These are phyloP conservation scores for Rhinocladiella mackenziei DNA, from an alignment of 2,329 filamentous ascomycete species.

Conservation along the genomic window DNA sequence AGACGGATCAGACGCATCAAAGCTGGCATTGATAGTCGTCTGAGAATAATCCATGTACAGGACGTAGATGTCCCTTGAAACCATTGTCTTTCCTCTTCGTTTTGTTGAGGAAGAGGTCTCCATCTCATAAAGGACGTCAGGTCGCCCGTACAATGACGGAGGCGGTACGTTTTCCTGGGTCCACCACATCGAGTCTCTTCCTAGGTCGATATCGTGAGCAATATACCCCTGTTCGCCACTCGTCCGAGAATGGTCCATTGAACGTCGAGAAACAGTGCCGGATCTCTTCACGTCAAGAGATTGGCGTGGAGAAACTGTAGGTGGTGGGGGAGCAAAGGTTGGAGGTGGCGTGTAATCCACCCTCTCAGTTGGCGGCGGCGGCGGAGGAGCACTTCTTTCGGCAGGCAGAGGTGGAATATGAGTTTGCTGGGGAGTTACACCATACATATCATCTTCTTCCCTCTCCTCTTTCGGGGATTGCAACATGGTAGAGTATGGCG, in stretches of 20 bases:
- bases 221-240: constrained; percentile 78
- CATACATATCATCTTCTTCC: constrained; percentile 47
- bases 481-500: constrained; percentile 26
- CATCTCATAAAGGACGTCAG: constrained; percentile 76
- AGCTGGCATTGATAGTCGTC: constrained; percentile 77
- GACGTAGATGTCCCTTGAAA: constrained; percentile 80
- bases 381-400: constrained; percentile 32
- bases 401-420: constrained; percentile 36
- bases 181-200: constrained; percentile 77
- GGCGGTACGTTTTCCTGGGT: constrained; percentile 73
- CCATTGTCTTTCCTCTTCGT: constrained; percentile 63
- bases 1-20: constrained; percentile 67
- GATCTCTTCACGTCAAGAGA: constrained; percentile 63
- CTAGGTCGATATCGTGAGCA: constrained; percentile 80
- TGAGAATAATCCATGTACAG: constrained; percentile 96
- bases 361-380: constrained; percentile 49
- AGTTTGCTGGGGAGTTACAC: constrained; percentile 38
- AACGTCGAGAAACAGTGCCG: constrained; percentile 52
- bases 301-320: constrained; percentile 49
- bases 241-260: constrained; percentile 71
- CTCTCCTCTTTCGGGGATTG: constrained; percentile 34
- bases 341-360: constrained; percentile 47
- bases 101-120: constrained; percentile 71
- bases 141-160: constrained; percentile 74
- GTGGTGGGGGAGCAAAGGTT: constrained; percentile 39